A percentile compares a stretch with the other conserved stretches of the same genome.
Evolutionary conservation across 768 basidiomycete genomes (phyloP).

Genomic region (Lactarius akahatsu): DNA sequence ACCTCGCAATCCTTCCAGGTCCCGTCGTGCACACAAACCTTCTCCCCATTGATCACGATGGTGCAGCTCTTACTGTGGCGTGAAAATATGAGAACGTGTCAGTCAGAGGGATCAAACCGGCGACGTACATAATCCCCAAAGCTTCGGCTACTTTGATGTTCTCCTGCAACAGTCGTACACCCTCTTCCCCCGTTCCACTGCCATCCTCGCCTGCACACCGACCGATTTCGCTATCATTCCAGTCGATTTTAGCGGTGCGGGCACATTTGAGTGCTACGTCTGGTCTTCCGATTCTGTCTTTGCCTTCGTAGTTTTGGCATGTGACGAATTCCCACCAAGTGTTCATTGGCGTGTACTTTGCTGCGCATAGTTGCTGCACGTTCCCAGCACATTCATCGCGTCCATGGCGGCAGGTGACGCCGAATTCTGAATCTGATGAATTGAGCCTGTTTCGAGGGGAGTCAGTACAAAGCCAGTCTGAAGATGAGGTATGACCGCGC

Average conservation of each 20-base stretch:
- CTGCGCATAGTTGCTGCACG: conserved; percentile 82
- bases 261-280: conserved; percentile 69
- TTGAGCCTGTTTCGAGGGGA: conserved; percentile 48
- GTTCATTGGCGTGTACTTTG: conserved; percentile 52
- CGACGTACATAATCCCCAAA: conserved; percentile 56
- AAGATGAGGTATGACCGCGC: conserved; percentile 45
- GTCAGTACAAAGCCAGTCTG: neutral
- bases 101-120: conserved; percentile 1
- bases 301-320: conserved; percentile 74
- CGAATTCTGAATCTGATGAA: conserved; percentile 64
- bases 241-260: conserved; percentile 59
- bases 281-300: conserved; percentile 60
- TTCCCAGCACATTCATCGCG: conserved; percentile 82
- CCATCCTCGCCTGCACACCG: conserved; percentile 62
- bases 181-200: conserved; percentile 62
- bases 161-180: conserved; percentile 58
- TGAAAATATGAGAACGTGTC: conserved; percentile 14
- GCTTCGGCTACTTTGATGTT: conserved; percentile 49
- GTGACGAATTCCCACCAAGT: conserved; percentile 83
- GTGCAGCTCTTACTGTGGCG: conserved; percentile 78
- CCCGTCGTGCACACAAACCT: conserved; percentile 74
- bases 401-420: conserved; percentile 83
- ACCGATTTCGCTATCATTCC: conserved; percentile 58
- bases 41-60: conserved; percentile 65
- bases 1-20: conserved; percentile 82